A percentile compares a stretch with the other conserved stretches of the same genome.
Conservation (phyloP, 495 filamentous ascomycete species). For the Aspergillus wentii region DNA sequence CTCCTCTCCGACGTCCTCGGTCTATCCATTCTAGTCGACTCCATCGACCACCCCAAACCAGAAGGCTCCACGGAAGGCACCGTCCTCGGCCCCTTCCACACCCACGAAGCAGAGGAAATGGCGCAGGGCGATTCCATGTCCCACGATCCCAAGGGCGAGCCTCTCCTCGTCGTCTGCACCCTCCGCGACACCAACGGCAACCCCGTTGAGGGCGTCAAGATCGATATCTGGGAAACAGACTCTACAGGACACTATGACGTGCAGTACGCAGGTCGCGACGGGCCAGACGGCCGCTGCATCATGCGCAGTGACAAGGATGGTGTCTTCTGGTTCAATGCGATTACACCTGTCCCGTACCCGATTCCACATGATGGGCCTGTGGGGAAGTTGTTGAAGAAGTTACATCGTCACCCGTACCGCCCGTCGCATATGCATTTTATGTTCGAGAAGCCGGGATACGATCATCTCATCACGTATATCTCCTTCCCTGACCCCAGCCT, state of each 20-base stretch:
- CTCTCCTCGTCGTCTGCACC: conserved; percentile 72
- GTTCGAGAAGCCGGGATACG: conserved; percentile 83
- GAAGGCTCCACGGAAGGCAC: conserved; percentile 74
- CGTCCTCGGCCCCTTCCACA: conserved; percentile 91
- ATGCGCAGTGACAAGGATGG: conserved; percentile 68
- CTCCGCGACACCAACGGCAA: conserved; percentile 63
- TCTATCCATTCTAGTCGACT: conserved; percentile 83
- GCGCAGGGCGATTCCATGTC: conserved; percentile 64
- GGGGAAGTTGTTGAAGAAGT: conserved; percentile 64
- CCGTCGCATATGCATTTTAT: conserved; percentile 94
- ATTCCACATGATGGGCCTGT: conserved; percentile 90
- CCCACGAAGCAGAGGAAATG: conserved; percentile 71
- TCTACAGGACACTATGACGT: conserved; percentile 85
- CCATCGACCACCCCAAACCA: conserved; percentile 88
- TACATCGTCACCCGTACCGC: conserved; percentile 74
- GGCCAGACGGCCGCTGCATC: conserved; percentile 76
- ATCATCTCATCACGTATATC: conserved; percentile 79
- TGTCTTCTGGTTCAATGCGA: conserved; percentile 82
- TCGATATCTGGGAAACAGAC: conserved; percentile 96
- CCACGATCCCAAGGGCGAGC: conserved; percentile 52
- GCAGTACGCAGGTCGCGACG: conserved; percentile 64
- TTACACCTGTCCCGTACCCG: conserved; percentile 83
- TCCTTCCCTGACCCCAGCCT: neutral
- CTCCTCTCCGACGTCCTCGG: conserved; percentile 89
- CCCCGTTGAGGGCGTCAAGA: conserved; percentile 64